These are phyloP conservation scores for Curvularia spicifera DNA, from an alignment of 2,329 filamentous ascomycete species.

Conservation along the genomic window DNA sequence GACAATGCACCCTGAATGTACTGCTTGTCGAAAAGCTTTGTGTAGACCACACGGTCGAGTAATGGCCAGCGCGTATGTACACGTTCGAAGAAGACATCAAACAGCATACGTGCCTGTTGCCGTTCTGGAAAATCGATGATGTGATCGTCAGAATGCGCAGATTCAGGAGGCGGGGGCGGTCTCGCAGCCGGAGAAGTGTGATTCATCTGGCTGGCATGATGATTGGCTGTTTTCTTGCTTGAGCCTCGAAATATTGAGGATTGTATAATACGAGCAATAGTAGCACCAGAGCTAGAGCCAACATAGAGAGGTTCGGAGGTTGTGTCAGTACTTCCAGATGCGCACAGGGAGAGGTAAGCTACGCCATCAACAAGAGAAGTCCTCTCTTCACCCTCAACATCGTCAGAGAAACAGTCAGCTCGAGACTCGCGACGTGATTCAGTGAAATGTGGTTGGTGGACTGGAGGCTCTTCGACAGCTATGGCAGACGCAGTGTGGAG, in stretches of 20 bases:
- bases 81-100: constrained; percentile 36
- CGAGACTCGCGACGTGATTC: constrained; percentile 12
- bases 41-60: constrained; percentile 33
- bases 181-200: constrained; percentile 2
- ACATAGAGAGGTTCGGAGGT: constrained; percentile 35
- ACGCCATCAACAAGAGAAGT: constrained; percentile 36
- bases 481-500: constrained; percentile 1
- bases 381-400: constrained; percentile 29
- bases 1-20: constrained; percentile 27
- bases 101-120: constrained; percentile 28
- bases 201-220: not conserved
- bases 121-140: constrained; percentile 19
- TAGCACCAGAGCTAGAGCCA: constrained; percentile 38
- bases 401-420: constrained; percentile 19
- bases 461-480: not conserved
- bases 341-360: constrained; percentile 37
- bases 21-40: constrained; percentile 30
- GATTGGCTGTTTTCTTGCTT: constrained; percentile 7
- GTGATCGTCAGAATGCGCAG: constrained; percentile 7
- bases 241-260: constrained; percentile 32
- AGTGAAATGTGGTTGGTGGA: not conserved
- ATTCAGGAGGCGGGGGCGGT: constrained; percentile 10
- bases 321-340: constrained; percentile 35
- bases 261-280: constrained; percentile 37
- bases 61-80: constrained; percentile 38